Evolutionary conservation across 2,329 filamentous ascomycete species (phyloP).

Genomic region (Aureobasidium mangrovei): DNA sequence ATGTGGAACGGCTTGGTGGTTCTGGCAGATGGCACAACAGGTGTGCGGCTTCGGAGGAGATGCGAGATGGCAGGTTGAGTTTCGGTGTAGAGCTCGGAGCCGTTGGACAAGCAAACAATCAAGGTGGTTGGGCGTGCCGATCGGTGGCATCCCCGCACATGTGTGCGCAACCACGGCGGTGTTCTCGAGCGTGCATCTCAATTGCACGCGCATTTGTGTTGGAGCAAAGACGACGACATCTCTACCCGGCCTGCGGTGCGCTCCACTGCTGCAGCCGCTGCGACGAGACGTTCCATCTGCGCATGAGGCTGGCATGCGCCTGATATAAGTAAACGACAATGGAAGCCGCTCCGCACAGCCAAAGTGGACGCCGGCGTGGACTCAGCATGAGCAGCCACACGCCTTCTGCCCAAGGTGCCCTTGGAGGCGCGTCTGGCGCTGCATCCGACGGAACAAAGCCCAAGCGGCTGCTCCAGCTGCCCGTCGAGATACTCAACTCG

Average conservation of each 20-base stretch:
- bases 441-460: conserved; percentile 34
- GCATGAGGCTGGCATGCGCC: background rate
- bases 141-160: background rate
- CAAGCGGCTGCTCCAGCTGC: conserved; percentile 62
- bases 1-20: background rate
- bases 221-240: background rate
- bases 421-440: background rate
- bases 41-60: too few relatives aligned
- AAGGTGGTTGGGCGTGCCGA: background rate
- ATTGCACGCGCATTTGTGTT: background rate
- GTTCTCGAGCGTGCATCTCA: background rate
- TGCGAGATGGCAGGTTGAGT: too few relatives aligned
- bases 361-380: conserved; percentile 12
- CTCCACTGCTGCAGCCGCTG: background rate
- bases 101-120: too few relatives aligned
- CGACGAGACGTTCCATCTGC: background rate
- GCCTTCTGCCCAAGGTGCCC: background rate
- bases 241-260: background rate
- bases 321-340: conserved; percentile 3
- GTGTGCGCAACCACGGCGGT: background rate
- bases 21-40: too few relatives aligned
- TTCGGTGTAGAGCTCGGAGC: too few relatives aligned
- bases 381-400: conserved; percentile 5
- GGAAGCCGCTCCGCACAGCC: conserved; percentile 2
- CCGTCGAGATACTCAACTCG: conserved; percentile 67